Evolutionary conservation across 768 basidiomycete genomes (phyloP).

Genomic region (Imleria badia): DNA sequence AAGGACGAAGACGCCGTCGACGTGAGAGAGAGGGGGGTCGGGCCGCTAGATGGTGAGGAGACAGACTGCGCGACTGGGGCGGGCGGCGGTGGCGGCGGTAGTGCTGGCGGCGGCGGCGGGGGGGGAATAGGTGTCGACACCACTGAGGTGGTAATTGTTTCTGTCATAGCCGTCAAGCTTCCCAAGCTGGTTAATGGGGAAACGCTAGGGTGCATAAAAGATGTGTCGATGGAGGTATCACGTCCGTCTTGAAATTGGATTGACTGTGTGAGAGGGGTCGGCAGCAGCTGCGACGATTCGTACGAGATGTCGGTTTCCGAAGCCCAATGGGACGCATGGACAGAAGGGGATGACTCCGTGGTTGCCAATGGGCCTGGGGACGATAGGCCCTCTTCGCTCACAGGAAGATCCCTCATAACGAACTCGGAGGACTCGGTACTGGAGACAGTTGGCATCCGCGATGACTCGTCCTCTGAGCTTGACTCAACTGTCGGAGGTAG

Average conservation of each 20-base stretch:
- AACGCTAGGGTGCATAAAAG: constrained; percentile 64
- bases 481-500: constrained; percentile 33
- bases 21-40: constrained; percentile 32
- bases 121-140: constrained; percentile 6
- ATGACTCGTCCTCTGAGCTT: constrained; percentile 31
- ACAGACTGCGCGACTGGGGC: constrained; percentile 25
- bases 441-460: constrained; percentile 38
- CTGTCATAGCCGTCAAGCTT: constrained; percentile 36
- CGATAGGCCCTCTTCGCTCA: constrained; percentile 30
- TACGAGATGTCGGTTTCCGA: constrained; percentile 67
- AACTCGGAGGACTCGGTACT: constrained; percentile 43
- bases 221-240: constrained; percentile 73
- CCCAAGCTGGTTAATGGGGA: constrained; percentile 34
- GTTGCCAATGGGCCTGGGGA: constrained; percentile 35
- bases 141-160: constrained; percentile 29
- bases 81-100: constrained; percentile 1
- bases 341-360: constrained; percentile 39
- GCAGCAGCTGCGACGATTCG: constrained; percentile 71
- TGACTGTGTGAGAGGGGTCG: constrained; percentile 63
- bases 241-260: constrained; percentile 53
- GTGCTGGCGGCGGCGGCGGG: not conserved
- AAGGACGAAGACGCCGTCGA: constrained; percentile 31
- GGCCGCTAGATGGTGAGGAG: constrained; percentile 35
- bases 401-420: constrained; percentile 25
- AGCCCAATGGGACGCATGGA: constrained; percentile 54